These are phyloP conservation scores for Rhizopogon rudus DNA, from an alignment of 768 basidiomycete species.

Conservation along the genomic window DNA sequence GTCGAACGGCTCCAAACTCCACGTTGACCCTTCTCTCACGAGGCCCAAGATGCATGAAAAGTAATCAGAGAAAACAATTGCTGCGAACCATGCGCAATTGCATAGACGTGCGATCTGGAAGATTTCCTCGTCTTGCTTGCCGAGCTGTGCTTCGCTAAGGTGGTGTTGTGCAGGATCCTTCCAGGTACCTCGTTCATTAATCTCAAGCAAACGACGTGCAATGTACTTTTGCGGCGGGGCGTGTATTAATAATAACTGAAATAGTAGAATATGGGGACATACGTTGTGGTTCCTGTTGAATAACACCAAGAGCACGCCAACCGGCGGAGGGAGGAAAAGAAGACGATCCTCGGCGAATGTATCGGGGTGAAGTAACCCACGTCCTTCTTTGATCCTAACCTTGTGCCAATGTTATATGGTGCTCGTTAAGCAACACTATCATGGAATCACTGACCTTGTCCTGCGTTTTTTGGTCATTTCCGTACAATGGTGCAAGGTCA, in stretches of 20 bases:
- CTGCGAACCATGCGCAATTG: slow-evolving; percentile 79
- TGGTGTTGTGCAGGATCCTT: slow-evolving; percentile 47
- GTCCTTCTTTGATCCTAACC: slow-evolving; percentile 47
- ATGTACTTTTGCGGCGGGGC: slow-evolving; percentile 51
- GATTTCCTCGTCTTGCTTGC: slow-evolving; percentile 63
- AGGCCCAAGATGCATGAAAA: slow-evolving; percentile 79
- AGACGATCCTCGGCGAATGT: slow-evolving; percentile 76
- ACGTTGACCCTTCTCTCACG: slow-evolving; percentile 65
- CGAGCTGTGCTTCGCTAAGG: slow-evolving; percentile 26
- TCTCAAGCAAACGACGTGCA: slow-evolving; percentile 67
- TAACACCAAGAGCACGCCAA: slow-evolving; percentile 65
- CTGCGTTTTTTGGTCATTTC: slow-evolving; percentile 61
- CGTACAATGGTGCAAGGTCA: slow-evolving; percentile 80
- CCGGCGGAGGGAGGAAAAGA: slow-evolving; percentile 70
- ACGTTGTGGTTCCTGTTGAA: slow-evolving; percentile 91
- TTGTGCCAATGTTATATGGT: slow-evolving; percentile 6
- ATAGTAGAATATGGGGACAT: slow-evolving; percentile 17
- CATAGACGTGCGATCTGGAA: slow-evolving; percentile 78
- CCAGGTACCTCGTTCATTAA: slow-evolving; percentile 72
- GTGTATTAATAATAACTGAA: neutral
- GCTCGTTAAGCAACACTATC: slow-evolving; percentile 11
- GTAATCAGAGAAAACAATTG: slow-evolving; percentile 76
- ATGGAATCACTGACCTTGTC: slow-evolving; percentile 35
- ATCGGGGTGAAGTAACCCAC: slow-evolving; percentile 66
- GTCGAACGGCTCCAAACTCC: slow-evolving; percentile 74